These are phyloP conservation scores for Fusarium neocosmosporiellum DNA, from an alignment of 2,329 filamentous ascomycete species.

Conservation along the genomic window DNA sequence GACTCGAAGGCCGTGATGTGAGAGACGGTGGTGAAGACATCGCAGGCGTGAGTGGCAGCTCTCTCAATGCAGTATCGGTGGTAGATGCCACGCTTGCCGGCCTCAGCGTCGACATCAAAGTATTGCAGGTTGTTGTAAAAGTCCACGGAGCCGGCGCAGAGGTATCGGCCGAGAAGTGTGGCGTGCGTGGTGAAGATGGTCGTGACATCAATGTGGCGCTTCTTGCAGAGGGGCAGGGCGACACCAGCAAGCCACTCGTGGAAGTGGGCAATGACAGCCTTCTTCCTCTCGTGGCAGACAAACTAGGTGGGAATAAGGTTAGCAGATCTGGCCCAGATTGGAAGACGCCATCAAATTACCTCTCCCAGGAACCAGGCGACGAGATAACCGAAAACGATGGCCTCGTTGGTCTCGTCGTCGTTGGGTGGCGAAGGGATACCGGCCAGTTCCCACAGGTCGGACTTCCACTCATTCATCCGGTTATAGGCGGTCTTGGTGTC, in stretches of 20 bases:
- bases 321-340: constrained; percentile 14
- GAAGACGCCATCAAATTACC: constrained; percentile 60
- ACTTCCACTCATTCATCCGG: constrained; percentile 96
- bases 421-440: constrained; percentile 93
- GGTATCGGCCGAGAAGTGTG: constrained; percentile 92
- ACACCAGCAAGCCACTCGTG: constrained; percentile 99
- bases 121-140: constrained; percentile 99
- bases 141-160: constrained; percentile 96
- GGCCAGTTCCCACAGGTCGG: constrained; percentile 91
- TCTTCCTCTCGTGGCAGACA: constrained; percentile 90
- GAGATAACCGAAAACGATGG: constrained; percentile 96
- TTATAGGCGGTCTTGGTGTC: constrained; percentile 94
- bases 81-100: constrained; percentile 97
- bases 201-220: constrained; percentile 93
- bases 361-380: constrained; percentile 99
- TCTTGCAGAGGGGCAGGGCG: constrained; percentile 90
- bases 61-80: constrained; percentile 98
- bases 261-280: constrained; percentile 96
- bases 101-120: constrained; percentile 96
- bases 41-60: constrained; percentile 88
- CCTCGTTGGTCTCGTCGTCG: constrained; percentile 96
- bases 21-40: constrained; percentile 98
- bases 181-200: constrained; percentile 99
- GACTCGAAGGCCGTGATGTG: constrained; percentile 99
- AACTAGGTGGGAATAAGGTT: constrained; percentile 67